These are phyloP conservation scores for Calonectria pseudoreteaudii DNA, from an alignment of 2,329 filamentous ascomycete genomes.

Conservation along the genomic window DNA sequence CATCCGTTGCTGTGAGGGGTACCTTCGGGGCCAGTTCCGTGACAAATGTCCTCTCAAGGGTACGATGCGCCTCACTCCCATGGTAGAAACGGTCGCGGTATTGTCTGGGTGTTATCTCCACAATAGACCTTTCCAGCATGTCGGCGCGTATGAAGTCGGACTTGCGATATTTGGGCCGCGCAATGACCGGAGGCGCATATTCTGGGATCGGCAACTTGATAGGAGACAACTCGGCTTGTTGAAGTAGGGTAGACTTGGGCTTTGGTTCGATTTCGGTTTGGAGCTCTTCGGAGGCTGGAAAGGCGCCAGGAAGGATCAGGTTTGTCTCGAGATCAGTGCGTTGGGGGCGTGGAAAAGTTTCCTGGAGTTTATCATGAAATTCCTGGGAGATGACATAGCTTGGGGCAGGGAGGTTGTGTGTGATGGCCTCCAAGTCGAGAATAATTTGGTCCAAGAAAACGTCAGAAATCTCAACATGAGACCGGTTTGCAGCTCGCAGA, in stretches of 20 bases:
- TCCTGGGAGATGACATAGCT: slow-evolving; percentile 43
- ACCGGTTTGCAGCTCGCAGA: slow-evolving; percentile 24
- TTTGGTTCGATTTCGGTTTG: neutral
- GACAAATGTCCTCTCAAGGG: slow-evolving; percentile 34
- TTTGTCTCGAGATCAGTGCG: slow-evolving; percentile 32
- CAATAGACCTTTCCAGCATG: slow-evolving; percentile 23
- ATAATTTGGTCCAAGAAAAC: slow-evolving; percentile 43
- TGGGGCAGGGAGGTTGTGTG: slow-evolving; percentile 41
- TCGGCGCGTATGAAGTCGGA: slow-evolving; percentile 27
- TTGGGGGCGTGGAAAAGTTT: slow-evolving; percentile 33
- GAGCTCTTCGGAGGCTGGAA: slow-evolving; percentile 38
- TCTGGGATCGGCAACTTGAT: neutral
- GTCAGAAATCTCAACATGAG: slow-evolving; percentile 31
- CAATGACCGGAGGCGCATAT: slow-evolving; percentile 18
- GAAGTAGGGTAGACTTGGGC: neutral
- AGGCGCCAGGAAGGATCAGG: slow-evolving; percentile 42
- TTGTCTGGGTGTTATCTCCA: slow-evolving; percentile 30
- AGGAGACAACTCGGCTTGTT: neutral
- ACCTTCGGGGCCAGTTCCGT: slow-evolving; percentile 36
- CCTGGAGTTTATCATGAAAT: slow-evolving; percentile 39
- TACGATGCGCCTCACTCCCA: slow-evolving; percentile 33
- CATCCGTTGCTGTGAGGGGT: slow-evolving; percentile 33
- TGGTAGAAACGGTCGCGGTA: slow-evolving; percentile 35
- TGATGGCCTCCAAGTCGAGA: slow-evolving; percentile 46
- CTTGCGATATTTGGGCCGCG: slow-evolving; percentile 25